Base-by-base conservation (phyloP, 1,139 yeast species). In the Blastobotrys aristatus region DNA sequence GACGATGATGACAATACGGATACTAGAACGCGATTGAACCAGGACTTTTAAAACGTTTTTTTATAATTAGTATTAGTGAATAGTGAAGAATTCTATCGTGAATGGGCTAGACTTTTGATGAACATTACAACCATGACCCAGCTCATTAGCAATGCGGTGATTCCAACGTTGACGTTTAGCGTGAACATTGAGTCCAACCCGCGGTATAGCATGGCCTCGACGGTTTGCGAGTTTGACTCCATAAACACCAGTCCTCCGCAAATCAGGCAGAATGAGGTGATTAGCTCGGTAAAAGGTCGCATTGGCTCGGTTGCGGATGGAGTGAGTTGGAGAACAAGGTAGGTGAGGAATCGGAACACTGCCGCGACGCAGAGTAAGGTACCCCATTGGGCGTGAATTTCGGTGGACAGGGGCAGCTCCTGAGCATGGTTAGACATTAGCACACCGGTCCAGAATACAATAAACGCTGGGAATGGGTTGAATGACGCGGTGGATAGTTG, bases 401-500 rank as follows among this genome's bases (percentile, higher is more conserved):
- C 72, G 1, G 97, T 87, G 1, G 96, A 81, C 30, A 84, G 74
- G 42, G 66, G 71, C 0, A 92, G 81, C 2, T 90, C 87, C 67
- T 92, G 98, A 43, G 80, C 82, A 66, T 92, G 98, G 65, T 84
- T 87, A 2, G 97, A 88, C 98, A 92, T 92, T 53, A 92, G 73
- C n/a, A 84, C 74, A 22, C 98, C 98, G 0, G 97, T 92, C 96
- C 97, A 92, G 67, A 86, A 92, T 34, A 92, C 85, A 10, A 95
- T 88, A 55, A 92, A 76, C 1, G 88, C 79, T 1, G 98, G 97
- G 77, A 92, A 87, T 18, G 97, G 97, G 63, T 92, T 92, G 55
- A 66, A 55, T 6, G 92, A 87, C 20, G 97, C 97, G 63, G 92
- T 92, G 55, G 65, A 55, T 6, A 14, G 16, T 3, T 20, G 16